Percentiles rank a stretch among this genome's conserved stretches.
These are phyloP conservation scores for Trametes pubescens DNA, from an alignment of 1,284 basidiomycete genomes.

Conservation along the genomic window DNA sequence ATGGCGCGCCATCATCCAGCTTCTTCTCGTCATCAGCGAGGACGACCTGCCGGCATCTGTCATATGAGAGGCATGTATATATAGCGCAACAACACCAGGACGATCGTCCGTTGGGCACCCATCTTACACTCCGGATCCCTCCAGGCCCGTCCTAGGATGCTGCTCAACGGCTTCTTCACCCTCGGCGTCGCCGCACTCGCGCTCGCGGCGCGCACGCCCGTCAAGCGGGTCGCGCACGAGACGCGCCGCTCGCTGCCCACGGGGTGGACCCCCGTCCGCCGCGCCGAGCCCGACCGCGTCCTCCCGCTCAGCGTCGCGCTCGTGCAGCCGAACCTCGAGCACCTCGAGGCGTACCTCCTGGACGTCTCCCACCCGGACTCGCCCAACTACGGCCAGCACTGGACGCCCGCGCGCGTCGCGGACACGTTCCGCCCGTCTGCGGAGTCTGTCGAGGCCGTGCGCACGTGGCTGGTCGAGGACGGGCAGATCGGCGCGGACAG, in stretches of 20 bases:
- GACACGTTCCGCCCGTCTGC: conserved; percentile 53
- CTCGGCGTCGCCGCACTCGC: conserved; percentile 21
- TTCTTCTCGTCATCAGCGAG: conserved; percentile 12
- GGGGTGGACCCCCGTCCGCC: conserved; percentile 47
- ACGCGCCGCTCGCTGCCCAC: conserved; percentile 44
- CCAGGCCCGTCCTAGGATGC: conserved; percentile 19
- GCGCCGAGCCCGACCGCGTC: conserved; percentile 42
- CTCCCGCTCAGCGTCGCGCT: conserved; percentile 55
- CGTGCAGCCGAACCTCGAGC: conserved; percentile 52
- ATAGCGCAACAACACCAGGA: neutral
- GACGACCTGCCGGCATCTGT: conserved; percentile 10
- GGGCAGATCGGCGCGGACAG: conserved; percentile 45
- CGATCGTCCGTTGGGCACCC: conserved; percentile 5
- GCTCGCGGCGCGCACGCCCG: conserved; percentile 16
- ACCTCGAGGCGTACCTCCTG: conserved; percentile 50
- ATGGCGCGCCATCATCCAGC: conserved; percentile 2
- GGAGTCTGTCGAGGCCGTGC: conserved; percentile 51
- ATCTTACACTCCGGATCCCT: conserved; percentile 3
- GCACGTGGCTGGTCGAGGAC: conserved; percentile 49
- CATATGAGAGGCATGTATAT: conserved; percentile 9
- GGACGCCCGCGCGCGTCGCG: conserved; percentile 48
- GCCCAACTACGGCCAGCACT: conserved; percentile 52
- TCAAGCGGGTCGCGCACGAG: conserved; percentile 47
- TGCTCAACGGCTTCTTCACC: conserved; percentile 20
- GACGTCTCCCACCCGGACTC: conserved; percentile 56